Evolutionary conservation across 441 rosid species (phyloP).

Genomic region (Erodium texanum): DNA sequence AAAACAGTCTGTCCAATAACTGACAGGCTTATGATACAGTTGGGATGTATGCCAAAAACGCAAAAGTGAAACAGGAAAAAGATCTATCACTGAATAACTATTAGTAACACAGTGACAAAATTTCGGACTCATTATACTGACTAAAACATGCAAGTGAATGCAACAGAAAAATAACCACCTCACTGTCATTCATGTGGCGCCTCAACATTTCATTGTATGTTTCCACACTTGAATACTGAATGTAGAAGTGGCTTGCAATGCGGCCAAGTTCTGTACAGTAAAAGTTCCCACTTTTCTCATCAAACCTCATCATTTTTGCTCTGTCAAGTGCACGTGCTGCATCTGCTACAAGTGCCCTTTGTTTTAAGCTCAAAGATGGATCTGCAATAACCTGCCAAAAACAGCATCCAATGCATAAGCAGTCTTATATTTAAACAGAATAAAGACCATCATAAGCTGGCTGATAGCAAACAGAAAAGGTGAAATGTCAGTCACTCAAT

Average conservation of each 20-base stretch:
- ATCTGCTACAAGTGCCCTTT: constrained; percentile 85
- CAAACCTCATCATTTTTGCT: constrained; percentile 99
- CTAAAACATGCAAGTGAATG: constrained; percentile 13
- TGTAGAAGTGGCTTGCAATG: constrained; percentile 98
- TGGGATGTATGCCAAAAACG: background rate
- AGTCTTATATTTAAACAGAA: constrained; percentile 9
- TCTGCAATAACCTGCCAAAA: constrained; percentile 76
- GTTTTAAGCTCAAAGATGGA: constrained; percentile 80
- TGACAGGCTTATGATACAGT: background rate
- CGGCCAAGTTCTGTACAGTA: constrained; percentile 99
- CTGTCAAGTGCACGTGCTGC: constrained; percentile 98
- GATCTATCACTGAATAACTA: background rate
- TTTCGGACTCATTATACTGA: constrained; percentile 9
- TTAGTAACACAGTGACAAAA: constrained; percentile 11
- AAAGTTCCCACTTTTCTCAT: constrained; percentile 98
- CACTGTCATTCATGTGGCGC: constrained; percentile 93
- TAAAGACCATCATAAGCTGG: constrained; percentile 10
- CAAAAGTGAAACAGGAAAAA: background rate
- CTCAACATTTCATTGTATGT: constrained; percentile 94
- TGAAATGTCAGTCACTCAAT: background rate
- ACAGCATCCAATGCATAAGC: constrained; percentile 20
- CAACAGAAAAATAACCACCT: constrained; percentile 38
- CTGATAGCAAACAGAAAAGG: constrained; percentile 7
- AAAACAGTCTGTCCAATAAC: background rate
- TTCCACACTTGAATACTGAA: constrained; percentile 97